Evolutionary conservation across 331 rosid genomes (phyloP).

Genomic region (Acacia pycnantha): DNA sequence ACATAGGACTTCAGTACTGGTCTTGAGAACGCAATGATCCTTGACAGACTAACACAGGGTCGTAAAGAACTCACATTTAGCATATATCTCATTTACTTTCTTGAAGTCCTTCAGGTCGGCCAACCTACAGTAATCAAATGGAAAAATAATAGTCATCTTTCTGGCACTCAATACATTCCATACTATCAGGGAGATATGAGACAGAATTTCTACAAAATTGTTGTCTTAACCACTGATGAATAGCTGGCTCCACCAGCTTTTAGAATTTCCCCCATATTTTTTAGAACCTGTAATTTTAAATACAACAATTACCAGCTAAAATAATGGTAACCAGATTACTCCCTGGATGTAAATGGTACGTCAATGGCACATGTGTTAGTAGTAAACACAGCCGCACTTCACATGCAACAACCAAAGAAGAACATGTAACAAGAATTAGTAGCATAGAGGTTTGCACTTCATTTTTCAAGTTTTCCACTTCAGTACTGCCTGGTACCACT

Average conservation of each 20-base stretch:
- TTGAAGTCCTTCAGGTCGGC: conserved; percentile 85
- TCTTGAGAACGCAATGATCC: neutral
- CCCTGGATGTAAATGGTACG: neutral
- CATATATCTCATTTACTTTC: conserved; percentile 80
- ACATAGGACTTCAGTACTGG: neutral
- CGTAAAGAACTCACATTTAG: conserved; percentile 63
- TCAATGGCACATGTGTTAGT: neutral
- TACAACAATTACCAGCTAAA: neutral
- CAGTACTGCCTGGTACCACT: neutral
- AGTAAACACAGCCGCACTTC: neutral
- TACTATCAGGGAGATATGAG: neutral
- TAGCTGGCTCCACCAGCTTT: conserved; percentile 78
- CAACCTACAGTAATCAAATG: conserved; percentile 58
- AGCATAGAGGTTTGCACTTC: neutral
- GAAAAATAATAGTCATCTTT: conserved; percentile 5
- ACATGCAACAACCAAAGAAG: neutral
- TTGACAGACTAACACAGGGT: neutral
- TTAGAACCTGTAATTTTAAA: conserved; percentile 55
- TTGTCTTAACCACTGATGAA: conserved; percentile 82
- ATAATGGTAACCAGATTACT: neutral
- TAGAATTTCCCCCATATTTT: conserved; percentile 86
- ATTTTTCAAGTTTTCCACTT: neutral
- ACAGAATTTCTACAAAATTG: conserved; percentile 58
- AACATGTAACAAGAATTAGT: neutral
- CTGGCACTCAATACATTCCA: neutral